Base-by-base conservation (phyloP, 768 basidiomycete species). In the Hypsizygus marmoreus region DNA sequence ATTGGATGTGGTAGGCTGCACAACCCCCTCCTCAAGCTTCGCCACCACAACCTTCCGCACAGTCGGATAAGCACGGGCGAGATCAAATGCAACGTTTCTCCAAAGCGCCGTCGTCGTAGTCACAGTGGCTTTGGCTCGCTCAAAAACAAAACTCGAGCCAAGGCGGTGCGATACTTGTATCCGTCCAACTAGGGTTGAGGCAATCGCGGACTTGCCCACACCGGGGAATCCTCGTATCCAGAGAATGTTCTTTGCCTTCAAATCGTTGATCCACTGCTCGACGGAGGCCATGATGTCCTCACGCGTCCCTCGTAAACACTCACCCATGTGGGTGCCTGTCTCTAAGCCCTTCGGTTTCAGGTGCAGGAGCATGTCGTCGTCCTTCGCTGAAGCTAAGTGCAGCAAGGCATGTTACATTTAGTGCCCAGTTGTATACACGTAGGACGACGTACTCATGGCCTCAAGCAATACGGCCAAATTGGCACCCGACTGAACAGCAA, bases 141-240 rank as follows among this genome's bases (percentile, higher is more conserved):
- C 43, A 39, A 56, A 59, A 8, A 49, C 25, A 42, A 56, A 59
- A 7, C 43, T 40, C 6, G 58, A 43, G 13, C 52, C 45, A 10
- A 56, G 47, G 1, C 45, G 47, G 26, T 29, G 29, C 3, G n/a
- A 37, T 3, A 11, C 17, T 1, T 34, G 39, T 8, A 57, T 32
- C 13, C 37, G 33, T 12, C n/a, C 35, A 9, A 44, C 45, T 24
- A 57, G 37, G 10, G 43, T 51, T 2, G 51, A 42, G 4, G 56
- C 53, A 10, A 60, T 49, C 16, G 58, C 38, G 13, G 60, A 61
- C 20, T 63, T 63, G 10, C 61, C 61, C 2, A 50, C 55, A 13
- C 59, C 59, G 8, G 59, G 59, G 44, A 40, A 45, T 5, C 61
- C 61, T 6, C 33, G 37, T 22, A 62, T 37, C 58, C 56, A 58